Base-by-base conservation (phyloP, 192 early-diverging fungal genomes). In the Chytriomyces hyalinus region DNA sequence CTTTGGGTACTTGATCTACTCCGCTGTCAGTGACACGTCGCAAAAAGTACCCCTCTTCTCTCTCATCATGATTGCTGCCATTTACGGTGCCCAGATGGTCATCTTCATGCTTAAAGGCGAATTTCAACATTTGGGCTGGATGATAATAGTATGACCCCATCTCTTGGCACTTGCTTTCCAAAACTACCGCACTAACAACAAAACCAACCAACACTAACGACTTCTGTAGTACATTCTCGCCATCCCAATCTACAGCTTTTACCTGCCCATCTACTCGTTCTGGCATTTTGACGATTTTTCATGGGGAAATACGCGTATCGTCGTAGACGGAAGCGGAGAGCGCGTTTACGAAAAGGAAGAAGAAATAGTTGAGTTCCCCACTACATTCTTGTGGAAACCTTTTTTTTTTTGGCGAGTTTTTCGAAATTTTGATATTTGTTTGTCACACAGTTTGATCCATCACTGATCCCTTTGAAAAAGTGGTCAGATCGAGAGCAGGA, bases 261-360 rank as follows among this genome's bases (percentile, higher is more conserved):
- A 91, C 72, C 86, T 96, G 24, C 94, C 94, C 0, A 80, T 95
- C 44, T 96, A 96, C 73, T 84, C 93, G 1, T 96, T 96, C 86
- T 94, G 93, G 94, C 94, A 94, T 78, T 93, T 94, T 87, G 94
- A 95, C 75, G 94, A 95, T 66, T 96, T 96, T 78, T 92, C 92
- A 0, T 96, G 95, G 94, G 96, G 97, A 72, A 96, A 96, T 80
- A 98, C 96, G 46, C 93, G 96, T 85, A 73, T 94, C 22, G 94
- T 97, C 0, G 89, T 94, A 50, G 97, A 95, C 66, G 94, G 95
- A 80, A 91, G 88, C 60, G 95, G 95, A 10, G 78, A 70, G 50
- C 77, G 81, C 67, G 71, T 57, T 11, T 75, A 67, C 49, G 47
- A 79, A 36, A 28, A 65, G 6, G 83, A 81, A 0, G 89, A 91